phyloP scores from a whole-genome alignment of 2,329 filamentous ascomycete species.

The Colletotrichum orchidophilum region DNA sequence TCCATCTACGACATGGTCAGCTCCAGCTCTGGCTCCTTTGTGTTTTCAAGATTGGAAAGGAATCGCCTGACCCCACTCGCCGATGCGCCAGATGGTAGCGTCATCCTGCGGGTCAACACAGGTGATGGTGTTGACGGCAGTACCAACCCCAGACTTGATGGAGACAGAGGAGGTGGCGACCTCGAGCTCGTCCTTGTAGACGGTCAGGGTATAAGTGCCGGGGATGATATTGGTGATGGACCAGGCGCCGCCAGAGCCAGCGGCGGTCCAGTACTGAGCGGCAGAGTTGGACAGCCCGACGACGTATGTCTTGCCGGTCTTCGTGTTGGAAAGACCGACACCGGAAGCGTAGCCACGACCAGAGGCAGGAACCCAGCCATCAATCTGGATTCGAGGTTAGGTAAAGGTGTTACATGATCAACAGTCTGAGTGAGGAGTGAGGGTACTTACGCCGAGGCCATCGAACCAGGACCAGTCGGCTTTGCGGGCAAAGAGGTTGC shows the following conservation, averaged over 20 bases:
- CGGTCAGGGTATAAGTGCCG: conserved; percentile 44
- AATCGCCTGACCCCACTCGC: conserved; percentile 40
- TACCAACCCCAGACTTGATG: conserved; percentile 41
- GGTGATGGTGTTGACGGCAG: conserved; percentile 42
- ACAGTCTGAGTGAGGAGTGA: too few species aligned
- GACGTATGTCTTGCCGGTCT: conserved; percentile 48
- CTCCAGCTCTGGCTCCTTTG: background rate
- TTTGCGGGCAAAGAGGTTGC: conserved; percentile 46
- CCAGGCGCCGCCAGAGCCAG: conserved; percentile 40
- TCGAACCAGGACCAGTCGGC: conserved; percentile 48
- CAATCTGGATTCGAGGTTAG: conserved; percentile 34
- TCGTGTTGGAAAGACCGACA: conserved; percentile 47
- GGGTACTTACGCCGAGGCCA: conserved; percentile 38
- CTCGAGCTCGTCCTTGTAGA: conserved; percentile 46
- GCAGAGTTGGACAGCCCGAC: conserved; percentile 46
- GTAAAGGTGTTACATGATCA: background rate
- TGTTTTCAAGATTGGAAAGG: background rate
- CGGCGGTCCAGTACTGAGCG: conserved; percentile 49
- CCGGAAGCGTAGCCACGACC: conserved; percentile 42
- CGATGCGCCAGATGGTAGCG: conserved; percentile 46
- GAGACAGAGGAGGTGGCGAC: conserved; percentile 40
- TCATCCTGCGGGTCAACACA: conserved; percentile 44
- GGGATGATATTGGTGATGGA: conserved; percentile 43
- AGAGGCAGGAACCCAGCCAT: conserved; percentile 43
- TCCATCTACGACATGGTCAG: conserved; percentile 36